Percentiles rank a stretch among this genome's conserved stretches.
Evolutionary conservation across 1,139 yeast genomes (phyloP).

Genomic region (Blastobotrys petasosporus): DNA sequence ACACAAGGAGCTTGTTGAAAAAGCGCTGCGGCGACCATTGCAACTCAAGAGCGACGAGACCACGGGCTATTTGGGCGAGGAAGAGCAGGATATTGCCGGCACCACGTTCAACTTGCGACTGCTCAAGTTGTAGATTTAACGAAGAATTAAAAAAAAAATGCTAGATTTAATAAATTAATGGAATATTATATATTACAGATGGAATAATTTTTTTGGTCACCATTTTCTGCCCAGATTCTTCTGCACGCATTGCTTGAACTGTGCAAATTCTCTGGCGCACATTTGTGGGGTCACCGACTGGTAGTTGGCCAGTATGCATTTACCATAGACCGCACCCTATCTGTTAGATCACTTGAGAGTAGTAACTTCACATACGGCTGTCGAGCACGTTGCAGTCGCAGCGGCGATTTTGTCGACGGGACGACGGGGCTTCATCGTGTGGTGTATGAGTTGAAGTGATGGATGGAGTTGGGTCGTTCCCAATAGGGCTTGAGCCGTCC

Average conservation of each 20-base stretch:
- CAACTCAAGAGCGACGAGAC: conserved; percentile 21
- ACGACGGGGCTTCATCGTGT: conserved; percentile 2
- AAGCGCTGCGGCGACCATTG: conserved; percentile 62
- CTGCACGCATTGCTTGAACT: conserved; percentile 53
- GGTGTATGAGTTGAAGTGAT: too few relatives aligned
- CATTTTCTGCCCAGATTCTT: conserved; percentile 23
- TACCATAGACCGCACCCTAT: conserved; percentile 43
- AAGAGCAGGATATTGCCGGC: conserved; percentile 85
- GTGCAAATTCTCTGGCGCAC: conserved; percentile 50
- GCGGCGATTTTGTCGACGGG: conserved; percentile 15
- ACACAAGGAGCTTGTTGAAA: conserved; percentile 64
- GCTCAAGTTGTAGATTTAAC: conserved; percentile 45
- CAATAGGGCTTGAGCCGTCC: too few relatives aligned
- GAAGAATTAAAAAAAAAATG: not conserved
- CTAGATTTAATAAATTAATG: not conserved
- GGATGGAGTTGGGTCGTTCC: too few relatives aligned
- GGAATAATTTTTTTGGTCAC: conserved; percentile 1
- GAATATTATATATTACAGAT: not conserved
- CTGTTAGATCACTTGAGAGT: not conserved
- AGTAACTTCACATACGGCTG: conserved; percentile 14
- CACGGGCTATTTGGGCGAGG: conserved; percentile 63
- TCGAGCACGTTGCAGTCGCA: conserved; percentile 18
- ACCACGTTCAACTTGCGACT: conserved; percentile 76
- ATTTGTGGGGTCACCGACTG: conserved; percentile 50
- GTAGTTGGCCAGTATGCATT: conserved; percentile 54